A percentile compares a stretch with the other conserved stretches of the same genome.
Evolutionary conservation across 2,329 filamentous ascomycete species (phyloP).

Genomic region (Didymella pomorum): DNA sequence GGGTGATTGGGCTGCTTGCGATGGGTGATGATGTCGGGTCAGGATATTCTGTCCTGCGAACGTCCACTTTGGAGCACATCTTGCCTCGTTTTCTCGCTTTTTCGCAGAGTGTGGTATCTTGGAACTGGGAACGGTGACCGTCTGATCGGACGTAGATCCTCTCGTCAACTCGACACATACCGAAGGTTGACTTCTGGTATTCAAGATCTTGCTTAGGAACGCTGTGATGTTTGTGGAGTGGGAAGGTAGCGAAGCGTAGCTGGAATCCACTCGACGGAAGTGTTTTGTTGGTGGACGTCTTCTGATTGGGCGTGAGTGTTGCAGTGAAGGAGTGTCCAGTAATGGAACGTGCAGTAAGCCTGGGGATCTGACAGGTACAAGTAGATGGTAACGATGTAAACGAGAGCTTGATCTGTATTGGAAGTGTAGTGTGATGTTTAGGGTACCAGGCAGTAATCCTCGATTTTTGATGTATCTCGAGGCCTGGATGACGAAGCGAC

Average conservation of each 20-base stretch:
- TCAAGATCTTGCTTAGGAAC: neutral
- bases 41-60: slow-evolving; percentile 38
- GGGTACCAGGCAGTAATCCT: slow-evolving; percentile 18
- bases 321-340: neutral
- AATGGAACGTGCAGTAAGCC: neutral
- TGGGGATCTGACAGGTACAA: slow-evolving; percentile 6
- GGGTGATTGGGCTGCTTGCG: slow-evolving; percentile 43
- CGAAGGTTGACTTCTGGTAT: slow-evolving; percentile 9
- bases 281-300: neutral
- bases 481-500: slow-evolving; percentile 35
- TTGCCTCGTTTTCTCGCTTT: slow-evolving; percentile 28
- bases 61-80: slow-evolving; percentile 38
- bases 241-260: neutral
- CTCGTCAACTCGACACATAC: slow-evolving; percentile 47
- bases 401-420: neutral
- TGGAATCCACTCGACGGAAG: neutral
- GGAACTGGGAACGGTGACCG: slow-evolving; percentile 36
- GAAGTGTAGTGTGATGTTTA: slow-evolving; percentile 12
- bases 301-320: neutral
- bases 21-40: slow-evolving; percentile 42
- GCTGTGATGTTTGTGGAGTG: neutral
- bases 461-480: slow-evolving; percentile 22
- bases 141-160: slow-evolving; percentile 39
- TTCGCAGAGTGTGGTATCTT: slow-evolving; percentile 38
- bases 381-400: neutral